These are phyloP conservation scores for Arabidopsis hybrid DNA, from an alignment of 441 rosid genomes.

Conservation along the genomic window DNA sequence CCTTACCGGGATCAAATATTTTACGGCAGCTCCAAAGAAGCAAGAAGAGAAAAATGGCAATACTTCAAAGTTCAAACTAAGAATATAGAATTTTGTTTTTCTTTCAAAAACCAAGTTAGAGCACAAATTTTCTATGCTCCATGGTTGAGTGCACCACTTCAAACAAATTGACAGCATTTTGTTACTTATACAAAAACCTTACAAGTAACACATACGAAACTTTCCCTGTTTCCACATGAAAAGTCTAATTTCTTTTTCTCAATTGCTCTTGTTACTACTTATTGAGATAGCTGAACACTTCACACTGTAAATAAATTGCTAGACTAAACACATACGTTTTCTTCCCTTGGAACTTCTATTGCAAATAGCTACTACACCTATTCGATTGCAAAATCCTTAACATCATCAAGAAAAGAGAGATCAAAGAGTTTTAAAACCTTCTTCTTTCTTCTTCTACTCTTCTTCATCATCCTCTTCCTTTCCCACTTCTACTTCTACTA, in stretches of 20 bases:
- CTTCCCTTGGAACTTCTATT: constrained; percentile 8
- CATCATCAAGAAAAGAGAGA: neutral
- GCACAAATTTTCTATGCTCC: no score
- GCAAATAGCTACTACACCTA: constrained; percentile 4
- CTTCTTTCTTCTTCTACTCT: neutral
- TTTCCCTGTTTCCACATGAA: neutral
- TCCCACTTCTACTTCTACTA: constrained; percentile 27
- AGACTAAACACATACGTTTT: constrained; percentile 14
- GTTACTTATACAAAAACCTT: no score
- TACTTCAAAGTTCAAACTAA: no score
- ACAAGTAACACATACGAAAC: neutral
- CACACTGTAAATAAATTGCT: constrained; percentile 16
- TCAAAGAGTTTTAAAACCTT: constrained; percentile 12
- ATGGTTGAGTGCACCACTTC: no score
- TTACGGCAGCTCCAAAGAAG: constrained; percentile 75
- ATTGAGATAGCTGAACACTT: constrained; percentile 7
- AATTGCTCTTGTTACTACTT: constrained; percentile 3
- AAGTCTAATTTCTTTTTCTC: neutral
- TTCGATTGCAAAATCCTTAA: neutral
- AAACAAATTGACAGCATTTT: no score
- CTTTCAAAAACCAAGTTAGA: no score
- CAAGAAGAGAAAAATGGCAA: constrained; percentile 44
- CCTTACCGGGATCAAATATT: constrained; percentile 75
- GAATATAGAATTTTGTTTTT: no score
- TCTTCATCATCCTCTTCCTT: neutral